Base-by-base conservation (phyloP, 2,329 filamentous ascomycete species). In the Leptoxyphium fumago region DNA sequence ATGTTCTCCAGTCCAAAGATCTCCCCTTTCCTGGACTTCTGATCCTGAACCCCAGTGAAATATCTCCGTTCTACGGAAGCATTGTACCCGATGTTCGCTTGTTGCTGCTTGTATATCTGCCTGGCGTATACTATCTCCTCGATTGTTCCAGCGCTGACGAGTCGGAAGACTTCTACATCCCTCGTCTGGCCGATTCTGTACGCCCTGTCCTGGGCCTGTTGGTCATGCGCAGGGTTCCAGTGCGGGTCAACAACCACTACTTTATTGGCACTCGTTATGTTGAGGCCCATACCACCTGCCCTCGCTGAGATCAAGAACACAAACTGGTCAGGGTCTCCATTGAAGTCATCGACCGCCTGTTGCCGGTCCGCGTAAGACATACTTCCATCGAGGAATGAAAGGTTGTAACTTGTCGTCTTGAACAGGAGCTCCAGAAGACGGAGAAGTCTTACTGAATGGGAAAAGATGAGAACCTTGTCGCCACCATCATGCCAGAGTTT, bases 51-150 rank as follows among this genome's bases (percentile, higher is more conserved):
- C 36, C 91, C 91, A 52, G 82, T 87, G 68, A 98, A 98, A 62
- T 98, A 98, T 1, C 91, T 78, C 2, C 91, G 79, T 62, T 98
- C 91, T 5, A 80, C 82, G 0, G 85, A 93, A 0, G 91, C 91
- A 29, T 81, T 93, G 63, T 98, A 96, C 1, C 85, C 91, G 46
- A 98, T 96, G 56, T 95, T 96, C 21, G 91, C 89, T 65, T 96
- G 91, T 57, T 98, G 91, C 59, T 98, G 91, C 62, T 98, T 98
- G 72, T 98, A 98, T 34, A 98, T 91, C 56, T 98, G 91, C 6
- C 91, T 76, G 0, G 89, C 91, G 55, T 98, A 98, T 7, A 96
- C 86, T 43, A 95, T 91, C 62, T 98, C 91, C 59, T 98, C 91
- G 13, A 98, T 86, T 0, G 91, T 96, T 1, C 91, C 91, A 1